Percentiles rank a stretch among this genome's conserved stretches.
These are phyloP conservation scores for Peronosclerospora sorghi DNA, from an alignment of 352 stramenopile genomes.

Conservation along the genomic window DNA sequence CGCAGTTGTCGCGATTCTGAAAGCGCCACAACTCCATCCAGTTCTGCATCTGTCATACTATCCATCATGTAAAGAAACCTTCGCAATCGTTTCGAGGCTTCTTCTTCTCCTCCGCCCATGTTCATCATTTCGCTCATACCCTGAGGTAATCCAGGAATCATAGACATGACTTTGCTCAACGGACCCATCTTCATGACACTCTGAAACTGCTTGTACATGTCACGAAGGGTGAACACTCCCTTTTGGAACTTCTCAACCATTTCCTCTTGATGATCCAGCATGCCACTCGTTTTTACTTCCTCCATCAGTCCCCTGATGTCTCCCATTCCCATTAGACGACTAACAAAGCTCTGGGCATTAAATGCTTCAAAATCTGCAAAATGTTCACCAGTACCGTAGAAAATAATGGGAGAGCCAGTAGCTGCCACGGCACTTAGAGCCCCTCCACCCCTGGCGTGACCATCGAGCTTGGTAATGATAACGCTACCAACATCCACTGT, in stretches of 20 bases:
- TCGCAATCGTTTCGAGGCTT: conserved; percentile 88
- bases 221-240: conserved; percentile 93
- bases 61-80: conserved; percentile 99
- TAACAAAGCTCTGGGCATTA: conserved; percentile 95
- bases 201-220: conserved; percentile 99
- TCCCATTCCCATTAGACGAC: conserved; percentile 96
- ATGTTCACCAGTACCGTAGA: conserved; percentile 96
- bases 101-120: conserved; percentile 85
- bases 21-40: conserved; percentile 87
- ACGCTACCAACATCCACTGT: conserved; percentile 95
- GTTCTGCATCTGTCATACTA: conserved; percentile 94
- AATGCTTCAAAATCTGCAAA: conserved; percentile 98
- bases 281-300: conserved; percentile 86
- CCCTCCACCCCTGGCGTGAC: conserved; percentile 97
- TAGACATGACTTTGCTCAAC: conserved; percentile 96
- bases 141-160: conserved; percentile 94
- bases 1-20: conserved; percentile 63
- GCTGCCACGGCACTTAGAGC: conserved; percentile 96
- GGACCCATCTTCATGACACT: conserved; percentile 96
- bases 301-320: conserved; percentile 94
- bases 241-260: conserved; percentile 95
- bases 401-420: conserved; percentile 96
- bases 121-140: conserved; percentile 86
- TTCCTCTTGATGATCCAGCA: conserved; percentile 91
- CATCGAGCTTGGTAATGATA: conserved; percentile 99